These are phyloP conservation scores for Globisporangium parvum DNA, from an alignment of 352 stramenopile species.

Conservation along the genomic window DNA sequence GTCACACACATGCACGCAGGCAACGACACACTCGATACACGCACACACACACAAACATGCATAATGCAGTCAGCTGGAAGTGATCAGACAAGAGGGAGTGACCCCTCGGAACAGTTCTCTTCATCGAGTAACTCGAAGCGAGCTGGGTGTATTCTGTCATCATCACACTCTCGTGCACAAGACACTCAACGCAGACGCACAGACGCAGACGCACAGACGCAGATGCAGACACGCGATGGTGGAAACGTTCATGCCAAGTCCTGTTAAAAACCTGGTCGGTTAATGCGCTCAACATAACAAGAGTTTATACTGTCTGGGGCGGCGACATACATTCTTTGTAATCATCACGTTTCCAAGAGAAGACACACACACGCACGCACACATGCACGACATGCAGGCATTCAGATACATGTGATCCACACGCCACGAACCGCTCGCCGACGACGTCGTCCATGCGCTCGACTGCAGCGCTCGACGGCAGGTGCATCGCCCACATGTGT, in stretches of 20 bases:
- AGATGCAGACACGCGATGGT: slow-evolving; percentile 12
- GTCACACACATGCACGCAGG: slow-evolving; percentile 9
- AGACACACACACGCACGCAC: slow-evolving; percentile 12
- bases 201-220: slow-evolving; percentile 10
- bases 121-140: slow-evolving; percentile 87
- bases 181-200: slow-evolving; percentile 14
- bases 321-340: slow-evolving; percentile 84
- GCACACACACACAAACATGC: slow-evolving; percentile 6
- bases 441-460: no score
- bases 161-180: slow-evolving; percentile 51
- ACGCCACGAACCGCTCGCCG: background rate
- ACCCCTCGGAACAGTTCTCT: slow-evolving; percentile 87
- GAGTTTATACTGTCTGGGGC: slow-evolving; percentile 80
- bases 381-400: slow-evolving; percentile 5
- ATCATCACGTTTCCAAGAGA: slow-evolving; percentile 74
- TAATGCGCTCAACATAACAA: slow-evolving; percentile 84
- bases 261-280: slow-evolving; percentile 75
- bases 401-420: background rate
- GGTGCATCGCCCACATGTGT: no score
- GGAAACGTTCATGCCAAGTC: slow-evolving; percentile 82
- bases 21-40: slow-evolving; percentile 3
- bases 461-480: no score
- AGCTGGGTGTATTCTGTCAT: slow-evolving; percentile 88
- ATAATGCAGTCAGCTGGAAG: slow-evolving; percentile 18
- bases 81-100: slow-evolving; percentile 87